phyloP scores from a whole-genome alignment of 805 yeast genomes.

The Wickerhamomyces hampshirensis region DNA sequence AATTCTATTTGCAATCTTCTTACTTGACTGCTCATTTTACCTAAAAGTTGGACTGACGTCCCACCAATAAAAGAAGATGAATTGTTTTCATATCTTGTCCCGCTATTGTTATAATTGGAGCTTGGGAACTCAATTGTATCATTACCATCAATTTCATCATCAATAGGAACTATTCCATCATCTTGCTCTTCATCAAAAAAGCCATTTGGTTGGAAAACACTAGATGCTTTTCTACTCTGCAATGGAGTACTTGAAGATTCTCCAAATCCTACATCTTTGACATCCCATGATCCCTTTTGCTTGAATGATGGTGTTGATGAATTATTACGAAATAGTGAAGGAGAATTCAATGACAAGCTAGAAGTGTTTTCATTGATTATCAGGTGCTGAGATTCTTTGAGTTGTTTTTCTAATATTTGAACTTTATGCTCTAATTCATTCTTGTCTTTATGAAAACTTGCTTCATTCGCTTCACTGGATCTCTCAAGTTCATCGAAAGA shows the following conservation, averaged over 20 bases:
- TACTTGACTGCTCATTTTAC: constrained; percentile 71
- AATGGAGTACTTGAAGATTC: constrained; percentile 46
- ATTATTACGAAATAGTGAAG: constrained; percentile 8
- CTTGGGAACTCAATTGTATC: constrained; percentile 16
- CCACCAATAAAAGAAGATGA: constrained; percentile 21
- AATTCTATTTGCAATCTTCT: constrained; percentile 80
- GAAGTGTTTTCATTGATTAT: constrained; percentile 2
- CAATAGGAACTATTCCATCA: constrained; percentile 7
- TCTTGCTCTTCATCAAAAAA: constrained; percentile 12
- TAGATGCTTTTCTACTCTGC: constrained; percentile 23
- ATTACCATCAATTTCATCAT: constrained; percentile 12
- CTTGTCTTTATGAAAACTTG: constrained; percentile 14
- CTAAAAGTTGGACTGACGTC: constrained; percentile 55
- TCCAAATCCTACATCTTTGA: constrained; percentile 34
- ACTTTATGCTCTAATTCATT: constrained; percentile 16
- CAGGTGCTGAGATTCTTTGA: constrained; percentile 11
- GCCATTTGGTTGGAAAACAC: constrained; percentile 7
- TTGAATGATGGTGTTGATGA: constrained; percentile 19
- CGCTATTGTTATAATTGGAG: constrained; percentile 13
- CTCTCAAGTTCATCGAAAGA: constrained; percentile 24
- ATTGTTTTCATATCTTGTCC: constrained; percentile 5
- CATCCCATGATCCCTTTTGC: constrained; percentile 21
- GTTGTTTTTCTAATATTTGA: constrained; percentile 14
- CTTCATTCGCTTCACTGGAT: constrained; percentile 17
- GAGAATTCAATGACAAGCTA: constrained; percentile 1